Evolutionary conservation across 306 rosid genomes (phyloP), one percentile per base, ranked within the genome.

Genomic region (Cucumis melo): DNA sequence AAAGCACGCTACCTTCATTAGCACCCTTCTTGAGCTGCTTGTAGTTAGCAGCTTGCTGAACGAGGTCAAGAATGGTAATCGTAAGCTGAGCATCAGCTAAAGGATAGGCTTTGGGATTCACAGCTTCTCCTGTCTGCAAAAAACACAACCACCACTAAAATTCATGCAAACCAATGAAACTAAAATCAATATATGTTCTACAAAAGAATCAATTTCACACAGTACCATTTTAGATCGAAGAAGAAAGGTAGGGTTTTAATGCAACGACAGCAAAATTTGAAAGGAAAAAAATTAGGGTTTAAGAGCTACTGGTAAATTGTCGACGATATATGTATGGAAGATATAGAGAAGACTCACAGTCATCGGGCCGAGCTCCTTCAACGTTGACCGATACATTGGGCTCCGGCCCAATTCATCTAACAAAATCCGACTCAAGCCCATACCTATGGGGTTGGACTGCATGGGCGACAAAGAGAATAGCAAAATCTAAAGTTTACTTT

Each of bases 11-110:
- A 91, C 98, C 97, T 90, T 94, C 95, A 81, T 94, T 94, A 1
- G 98, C 98, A 8, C 97, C 98, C 83, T 94, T 94, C 75, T 94
- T 94, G 62, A 94, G 95, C 84, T 94, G 98, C 83, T 93, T 93
- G 78, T 91, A 91, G 78, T 93, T 90, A 24, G 96, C 85, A 62
- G 97, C 97, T 80, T 93, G 98, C 63, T 93, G 98, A 81, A 91
- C 87, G 79, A 93, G 96, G 41, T 94, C 97, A 77, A 94, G 57
- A 3, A 94, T 91, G 4, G 97, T 91, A 70, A 91, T 89, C 0
- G 91, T 74, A n/a, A 94, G 89, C 74, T 94, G 97, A 0, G 97
- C 62, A 79, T 94, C 96, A 0, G 96, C 96, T 88, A 91, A 74
- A 16, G 97, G 98, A 67, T 94, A 94, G 1, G 97, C 97, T 68